Evolutionary conservation across 2,329 filamentous ascomycete species (phyloP).

Genomic region (Davidsoniella virescens): DNA sequence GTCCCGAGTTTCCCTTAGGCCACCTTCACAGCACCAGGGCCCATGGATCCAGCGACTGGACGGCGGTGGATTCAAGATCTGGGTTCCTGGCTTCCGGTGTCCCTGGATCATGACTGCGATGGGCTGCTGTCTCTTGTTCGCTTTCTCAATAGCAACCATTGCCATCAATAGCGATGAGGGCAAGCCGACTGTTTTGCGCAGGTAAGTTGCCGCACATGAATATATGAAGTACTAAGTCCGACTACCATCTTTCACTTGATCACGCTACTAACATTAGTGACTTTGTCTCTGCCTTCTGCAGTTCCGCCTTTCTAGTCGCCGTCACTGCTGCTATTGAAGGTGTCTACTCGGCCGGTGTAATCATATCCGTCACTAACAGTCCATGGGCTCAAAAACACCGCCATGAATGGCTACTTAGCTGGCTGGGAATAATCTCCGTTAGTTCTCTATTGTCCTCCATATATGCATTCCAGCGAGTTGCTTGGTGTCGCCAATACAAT

Average conservation of each 20-base stretch:
- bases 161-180: conserved; percentile 3
- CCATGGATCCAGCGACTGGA: background rate
- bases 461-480: conserved; percentile 5
- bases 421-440: background rate
- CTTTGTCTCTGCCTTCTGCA: background rate
- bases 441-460: background rate
- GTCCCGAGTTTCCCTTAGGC: background rate
- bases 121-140: background rate
- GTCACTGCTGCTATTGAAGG: conserved; percentile 2
- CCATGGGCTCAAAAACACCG: background rate
- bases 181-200: background rate
- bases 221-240: background rate
- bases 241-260: background rate
- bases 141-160: conserved; percentile 6
- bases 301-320: conserved; percentile 7
- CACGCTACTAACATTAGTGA: background rate
- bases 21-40: background rate
- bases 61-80: background rate
- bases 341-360: background rate
- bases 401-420: background rate
- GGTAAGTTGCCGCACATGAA: background rate
- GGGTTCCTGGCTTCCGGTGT: background rate
- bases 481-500: background rate
- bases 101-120: background rate
- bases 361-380: background rate